phyloP scores from a whole-genome alignment of 164 flowering plant genomes.

The Stephania cephalantha region DNA sequence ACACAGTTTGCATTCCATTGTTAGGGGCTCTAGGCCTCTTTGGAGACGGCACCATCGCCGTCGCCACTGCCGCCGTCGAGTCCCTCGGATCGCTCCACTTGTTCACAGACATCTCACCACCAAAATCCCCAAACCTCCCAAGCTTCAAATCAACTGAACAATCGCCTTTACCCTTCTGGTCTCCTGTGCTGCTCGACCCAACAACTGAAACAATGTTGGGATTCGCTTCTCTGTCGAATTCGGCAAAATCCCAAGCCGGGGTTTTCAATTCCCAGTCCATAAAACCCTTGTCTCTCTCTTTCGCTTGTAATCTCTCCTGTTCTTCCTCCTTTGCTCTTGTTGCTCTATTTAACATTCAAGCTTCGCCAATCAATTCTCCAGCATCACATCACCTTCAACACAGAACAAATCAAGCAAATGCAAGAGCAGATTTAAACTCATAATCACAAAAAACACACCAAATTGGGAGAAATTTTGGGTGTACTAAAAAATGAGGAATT shows the following conservation, averaged over 20 bases:
- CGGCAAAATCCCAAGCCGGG: slow-evolving; percentile 45
- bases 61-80: background rate
- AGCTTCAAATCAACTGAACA: slow-evolving; percentile 62
- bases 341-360: background rate
- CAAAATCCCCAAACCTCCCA: slow-evolving; percentile 36
- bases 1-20: slow-evolving; percentile 31
- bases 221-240: slow-evolving; percentile 28
- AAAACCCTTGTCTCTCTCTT: slow-evolving; percentile 7
- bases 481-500: too few relatives aligned
- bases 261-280: slow-evolving; percentile 65
- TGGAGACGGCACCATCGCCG: slow-evolving; percentile 22
- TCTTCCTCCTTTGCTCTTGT: slow-evolving; percentile 2
- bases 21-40: slow-evolving; percentile 51
- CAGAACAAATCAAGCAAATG: slow-evolving; percentile 14
- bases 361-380: background rate
- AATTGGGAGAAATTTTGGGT: background rate
- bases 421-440: background rate
- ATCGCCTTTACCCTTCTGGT: slow-evolving; percentile 16
- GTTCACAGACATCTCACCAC: slow-evolving; percentile 18
- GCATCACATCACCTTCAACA: background rate
- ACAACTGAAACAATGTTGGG: slow-evolving; percentile 20
- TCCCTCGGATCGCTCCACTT: slow-evolving; percentile 25
- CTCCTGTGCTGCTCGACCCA: slow-evolving; percentile 27
- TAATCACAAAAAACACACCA: background rate
- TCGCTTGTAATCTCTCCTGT: background rate